phyloP scores from a whole-genome alignment of 805 yeast genomes.

The Jamesozyma piceae region DNA sequence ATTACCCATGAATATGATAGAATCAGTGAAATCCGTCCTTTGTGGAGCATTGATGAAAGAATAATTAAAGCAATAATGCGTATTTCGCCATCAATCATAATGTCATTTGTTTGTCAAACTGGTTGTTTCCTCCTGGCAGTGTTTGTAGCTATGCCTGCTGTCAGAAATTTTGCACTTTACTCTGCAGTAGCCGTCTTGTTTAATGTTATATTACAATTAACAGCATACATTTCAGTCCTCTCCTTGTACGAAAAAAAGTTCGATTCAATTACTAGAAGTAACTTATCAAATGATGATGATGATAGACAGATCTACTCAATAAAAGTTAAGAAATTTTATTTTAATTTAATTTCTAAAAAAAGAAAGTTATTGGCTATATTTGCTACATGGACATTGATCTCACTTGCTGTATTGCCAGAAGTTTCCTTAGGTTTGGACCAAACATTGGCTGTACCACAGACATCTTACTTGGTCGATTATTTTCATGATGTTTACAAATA shows the following conservation, averaged over 20 bases:
- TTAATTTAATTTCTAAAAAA: conserved; percentile 44
- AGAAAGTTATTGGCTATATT: conserved; percentile 47
- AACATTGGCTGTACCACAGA: conserved; percentile 74
- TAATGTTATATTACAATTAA: conserved; percentile 70
- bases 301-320: conserved; percentile 1
- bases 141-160: conserved; percentile 90
- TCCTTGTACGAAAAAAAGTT: conserved; percentile 27
- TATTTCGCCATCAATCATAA: conserved; percentile 79
- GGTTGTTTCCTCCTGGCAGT: conserved; percentile 73
- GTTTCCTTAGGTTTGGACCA: conserved; percentile 81
- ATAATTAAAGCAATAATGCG: conserved; percentile 56
- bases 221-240: conserved; percentile 68
- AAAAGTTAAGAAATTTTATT: conserved; percentile 35
- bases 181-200: conserved; percentile 78
- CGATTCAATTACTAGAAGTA: not conserved
- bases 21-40: conserved; percentile 39
- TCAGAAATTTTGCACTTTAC: conserved; percentile 81
- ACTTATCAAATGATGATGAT: not conserved
- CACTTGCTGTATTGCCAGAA: conserved; percentile 59
- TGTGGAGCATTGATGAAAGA: conserved; percentile 45
- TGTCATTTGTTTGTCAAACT: conserved; percentile 72
- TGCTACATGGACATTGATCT: conserved; percentile 53
- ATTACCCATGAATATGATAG: conserved; percentile 69
- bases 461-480: conserved; percentile 72
- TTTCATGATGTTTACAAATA: conserved; percentile 66